Evolutionary conservation across 345 rosid genomes (phyloP).

Genomic region (Brassica carinata): DNA sequence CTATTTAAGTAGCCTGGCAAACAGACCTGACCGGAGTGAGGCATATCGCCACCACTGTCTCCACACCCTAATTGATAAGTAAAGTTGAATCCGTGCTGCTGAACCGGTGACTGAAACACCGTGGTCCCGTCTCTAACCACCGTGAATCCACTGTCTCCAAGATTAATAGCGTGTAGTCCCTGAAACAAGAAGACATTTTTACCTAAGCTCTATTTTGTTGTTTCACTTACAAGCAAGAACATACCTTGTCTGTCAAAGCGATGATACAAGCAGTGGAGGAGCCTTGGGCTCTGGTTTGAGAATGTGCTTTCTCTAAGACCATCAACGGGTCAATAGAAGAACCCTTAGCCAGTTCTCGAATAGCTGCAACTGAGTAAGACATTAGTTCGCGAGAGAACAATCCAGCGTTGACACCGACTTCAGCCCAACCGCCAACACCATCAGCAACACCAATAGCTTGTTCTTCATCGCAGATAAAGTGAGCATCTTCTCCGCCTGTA

Average conservation of each 20-base stretch:
- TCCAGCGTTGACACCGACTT: slow-evolving; percentile 88
- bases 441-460: slow-evolving; percentile 96
- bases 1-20: not conserved
- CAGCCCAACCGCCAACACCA: slow-evolving; percentile 99
- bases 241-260: slow-evolving; percentile 71
- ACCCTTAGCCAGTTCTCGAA: slow-evolving; percentile 68
- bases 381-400: slow-evolving; percentile 80
- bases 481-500: slow-evolving; percentile 98
- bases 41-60: slow-evolving; percentile 61
- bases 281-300: slow-evolving; percentile 73
- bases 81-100: slow-evolving; percentile 94
- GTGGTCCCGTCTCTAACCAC: slow-evolving; percentile 86
- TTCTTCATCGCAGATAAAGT: slow-evolving; percentile 74
- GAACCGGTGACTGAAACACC: slow-evolving; percentile 84
- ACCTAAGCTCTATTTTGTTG: not conserved
- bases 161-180: slow-evolving; percentile 82
- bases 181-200: slow-evolving; percentile 19
- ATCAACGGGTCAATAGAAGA: slow-evolving; percentile 68
- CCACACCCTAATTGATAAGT: slow-evolving; percentile 92
- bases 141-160: slow-evolving; percentile 97
- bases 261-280: slow-evolving; percentile 96
- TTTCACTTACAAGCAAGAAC: not conserved
- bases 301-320: slow-evolving; percentile 87
- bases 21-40: slow-evolving; percentile 88
- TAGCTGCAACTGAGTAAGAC: slow-evolving; percentile 75